A percentile compares a stretch with the other conserved stretches of the same genome.
These are phyloP conservation scores for Botrytis paeoniae DNA, from an alignment of 2,329 filamentous ascomycete genomes.

Conservation along the genomic window DNA sequence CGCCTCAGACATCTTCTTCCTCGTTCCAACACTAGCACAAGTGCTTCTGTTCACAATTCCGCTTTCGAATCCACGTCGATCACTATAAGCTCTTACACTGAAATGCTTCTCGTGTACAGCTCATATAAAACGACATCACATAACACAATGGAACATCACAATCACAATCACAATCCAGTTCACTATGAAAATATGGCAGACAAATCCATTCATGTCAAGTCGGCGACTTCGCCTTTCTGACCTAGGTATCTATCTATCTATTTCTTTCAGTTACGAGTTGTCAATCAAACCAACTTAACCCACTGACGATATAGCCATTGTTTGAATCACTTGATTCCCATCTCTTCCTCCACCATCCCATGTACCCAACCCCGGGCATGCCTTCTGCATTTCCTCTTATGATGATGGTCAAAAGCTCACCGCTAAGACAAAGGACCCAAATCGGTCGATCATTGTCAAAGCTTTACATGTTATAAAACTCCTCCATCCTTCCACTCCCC, in stretches of 20 bases:
- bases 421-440: constrained; percentile 27
- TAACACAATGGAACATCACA: neutral
- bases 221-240: constrained; percentile 17
- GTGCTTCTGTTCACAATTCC: neutral
- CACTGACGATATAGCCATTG: neutral
- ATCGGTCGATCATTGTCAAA: constrained; percentile 25
- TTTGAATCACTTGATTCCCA: constrained; percentile 21
- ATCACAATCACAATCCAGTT: neutral
- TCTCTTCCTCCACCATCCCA: neutral
- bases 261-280: constrained; percentile 4
- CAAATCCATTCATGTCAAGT: constrained; percentile 16
- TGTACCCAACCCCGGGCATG: constrained; percentile 12
- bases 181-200: neutral
- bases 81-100: neutral
- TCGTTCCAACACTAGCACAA: neutral
- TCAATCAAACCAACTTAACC: neutral
- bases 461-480: constrained; percentile 18
- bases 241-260: constrained; percentile 17
- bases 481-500: constrained; percentile 5
- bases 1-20: neutral
- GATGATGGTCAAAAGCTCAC: constrained; percentile 17
- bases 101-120: neutral
- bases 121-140: neutral
- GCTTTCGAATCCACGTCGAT: neutral
- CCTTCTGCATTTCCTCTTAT: constrained; percentile 7